phyloP scores from a whole-genome alignment of 1,139 yeast species.

The Protomyces macrosporus region DNA sequence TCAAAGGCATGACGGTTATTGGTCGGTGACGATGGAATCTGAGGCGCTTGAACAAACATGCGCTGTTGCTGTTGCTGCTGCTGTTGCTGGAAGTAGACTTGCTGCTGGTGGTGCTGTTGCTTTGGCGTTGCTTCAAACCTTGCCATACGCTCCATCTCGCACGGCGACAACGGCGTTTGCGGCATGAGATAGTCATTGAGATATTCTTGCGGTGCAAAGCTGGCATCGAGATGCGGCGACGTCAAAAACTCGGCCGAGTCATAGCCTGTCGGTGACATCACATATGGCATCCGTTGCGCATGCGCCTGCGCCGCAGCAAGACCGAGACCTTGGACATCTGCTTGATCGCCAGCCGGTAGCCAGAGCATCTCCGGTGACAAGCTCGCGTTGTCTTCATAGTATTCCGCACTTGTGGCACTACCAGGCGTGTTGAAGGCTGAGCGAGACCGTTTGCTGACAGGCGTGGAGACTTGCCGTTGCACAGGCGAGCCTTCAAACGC shows the following conservation, averaged over 20 bases:
- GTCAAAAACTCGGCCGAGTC: background rate
- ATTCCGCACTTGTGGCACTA: background rate
- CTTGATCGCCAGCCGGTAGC: background rate
- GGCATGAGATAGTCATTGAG: background rate
- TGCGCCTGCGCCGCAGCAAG: no score
- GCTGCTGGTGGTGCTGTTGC: no score
- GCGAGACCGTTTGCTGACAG: constrained; percentile 12
- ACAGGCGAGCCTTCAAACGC: background rate
- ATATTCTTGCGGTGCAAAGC: background rate
- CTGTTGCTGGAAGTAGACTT: no score
- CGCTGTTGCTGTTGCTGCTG: no score
- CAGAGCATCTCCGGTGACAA: background rate
- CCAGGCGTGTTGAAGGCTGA: constrained; percentile 4
- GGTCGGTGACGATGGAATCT: background rate
- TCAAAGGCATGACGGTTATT: background rate
- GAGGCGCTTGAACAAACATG: background rate
- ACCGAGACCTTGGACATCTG: background rate
- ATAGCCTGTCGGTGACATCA: background rate
- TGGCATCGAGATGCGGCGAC: background rate
- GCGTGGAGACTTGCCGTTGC: constrained; percentile 7
- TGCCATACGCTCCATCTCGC: background rate
- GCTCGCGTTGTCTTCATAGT: background rate
- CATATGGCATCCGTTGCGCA: background rate
- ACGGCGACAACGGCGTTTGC: background rate
- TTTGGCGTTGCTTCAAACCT: background rate